Evolutionary conservation across 2,329 filamentous ascomycete genomes (phyloP).

Genomic region (Cordyceps cateniannulata): DNA sequence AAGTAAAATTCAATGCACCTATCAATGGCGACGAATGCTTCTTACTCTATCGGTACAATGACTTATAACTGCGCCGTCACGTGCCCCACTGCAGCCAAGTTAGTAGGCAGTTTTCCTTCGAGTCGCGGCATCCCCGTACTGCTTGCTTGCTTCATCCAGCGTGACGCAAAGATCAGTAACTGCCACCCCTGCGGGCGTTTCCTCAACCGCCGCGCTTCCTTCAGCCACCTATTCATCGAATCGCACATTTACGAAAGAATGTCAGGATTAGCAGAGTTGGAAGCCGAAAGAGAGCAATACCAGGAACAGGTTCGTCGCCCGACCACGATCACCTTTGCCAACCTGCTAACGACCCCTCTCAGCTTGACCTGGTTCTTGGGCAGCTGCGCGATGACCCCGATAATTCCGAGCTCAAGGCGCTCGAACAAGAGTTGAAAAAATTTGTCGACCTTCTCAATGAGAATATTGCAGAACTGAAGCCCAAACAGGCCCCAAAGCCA

Average conservation of each 20-base stretch:
- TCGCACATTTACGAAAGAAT: conserved; percentile 16
- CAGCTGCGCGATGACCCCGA: conserved; percentile 76
- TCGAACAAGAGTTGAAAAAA: conserved; percentile 75
- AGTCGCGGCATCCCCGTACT: not conserved
- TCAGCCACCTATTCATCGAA: too few relatives aligned
- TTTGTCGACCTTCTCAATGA: conserved; percentile 74
- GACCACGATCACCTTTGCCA: not conserved
- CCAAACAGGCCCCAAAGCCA: conserved; percentile 39
- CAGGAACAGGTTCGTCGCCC: conserved; percentile 45
- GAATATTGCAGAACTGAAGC: conserved; percentile 72
- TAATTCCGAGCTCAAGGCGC: conserved; percentile 67
- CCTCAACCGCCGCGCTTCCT: not conserved
- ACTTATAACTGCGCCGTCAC: conserved; percentile 1
- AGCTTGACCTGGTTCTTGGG: conserved; percentile 72
- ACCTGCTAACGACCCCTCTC: conserved; percentile 14
- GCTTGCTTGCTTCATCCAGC: not conserved
- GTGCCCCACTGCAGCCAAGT: conserved; percentile 1
- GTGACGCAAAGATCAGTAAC: not conserved
- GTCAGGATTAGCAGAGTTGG: conserved; percentile 33
- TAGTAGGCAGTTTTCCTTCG: too few relatives aligned
- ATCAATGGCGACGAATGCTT: too few relatives aligned
- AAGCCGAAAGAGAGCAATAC: conserved; percentile 48
- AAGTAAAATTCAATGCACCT: too few relatives aligned
- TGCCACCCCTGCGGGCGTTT: not conserved
- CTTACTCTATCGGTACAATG: too few relatives aligned